Base-by-base conservation (phyloP, 1,139 yeast species). In the Protomyces inouyei region DNA sequence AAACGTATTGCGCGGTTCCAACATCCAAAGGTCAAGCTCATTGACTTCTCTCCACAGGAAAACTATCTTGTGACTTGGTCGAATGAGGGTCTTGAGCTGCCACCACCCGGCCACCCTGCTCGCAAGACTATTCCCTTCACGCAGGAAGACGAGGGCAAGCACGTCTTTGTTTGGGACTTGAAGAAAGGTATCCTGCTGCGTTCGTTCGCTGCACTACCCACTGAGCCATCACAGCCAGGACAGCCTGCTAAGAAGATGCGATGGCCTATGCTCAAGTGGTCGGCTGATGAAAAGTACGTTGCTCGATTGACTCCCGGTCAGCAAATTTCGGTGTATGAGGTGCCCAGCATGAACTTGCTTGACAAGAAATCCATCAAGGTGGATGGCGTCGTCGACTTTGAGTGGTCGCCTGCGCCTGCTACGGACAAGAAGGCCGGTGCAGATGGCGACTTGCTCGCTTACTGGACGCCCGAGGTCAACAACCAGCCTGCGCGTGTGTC, bases 211-310 rank as follows among this genome's bases (percentile, higher is more conserved):
- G 81, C 90, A 72, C 90, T 95, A 67, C 92, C 95, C 28, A 65
- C 63, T 40, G 69, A 65, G 32, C 71, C 70, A 9, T 68, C 70
- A 12, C 40, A 63, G 32, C 66, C 70, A 23, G 68, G 67, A 45
- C 69, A 67, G 21, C 70, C 71, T 37, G 70, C 69, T 37, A 68
- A 68, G 40, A 71, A 86, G 74, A 85, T 90, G 85, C 86, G 88
- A 70, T 93, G 99, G 99, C 99, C 99, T 60, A 84, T 93, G 74
- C 87, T 95, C 75, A 92, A 91, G 78, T 95, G 98, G 98, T 90
- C 98, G 55, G 82, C 81, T 72, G 95, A 95, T 77, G 97, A 90
- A 77, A 86, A 85, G 77, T 95, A 86, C 80, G 89, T 96, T 79
- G 98, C 97, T 66, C 88, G 98, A 79, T 85, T 89, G 77, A 93